These are phyloP conservation scores for Ogataea chonburiensis DNA, from an alignment of 805 yeast genomes.

Conservation along the genomic window DNA sequence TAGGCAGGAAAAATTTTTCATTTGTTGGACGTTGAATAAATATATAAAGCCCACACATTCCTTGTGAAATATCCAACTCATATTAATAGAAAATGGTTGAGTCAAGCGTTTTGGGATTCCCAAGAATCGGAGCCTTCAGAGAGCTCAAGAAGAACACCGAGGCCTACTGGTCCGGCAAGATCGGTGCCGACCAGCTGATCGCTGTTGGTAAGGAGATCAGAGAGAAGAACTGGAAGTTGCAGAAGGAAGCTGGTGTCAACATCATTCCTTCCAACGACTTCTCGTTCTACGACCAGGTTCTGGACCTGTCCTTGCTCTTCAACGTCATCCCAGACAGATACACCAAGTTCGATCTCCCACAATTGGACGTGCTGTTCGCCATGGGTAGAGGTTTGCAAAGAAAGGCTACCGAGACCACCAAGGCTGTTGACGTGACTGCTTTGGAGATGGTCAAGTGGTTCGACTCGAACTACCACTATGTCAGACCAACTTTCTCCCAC, in stretches of 20 bases:
- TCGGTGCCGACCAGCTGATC: slow-evolving; percentile 79
- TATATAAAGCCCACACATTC: slow-evolving; percentile 11
- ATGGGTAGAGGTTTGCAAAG: slow-evolving; percentile 99
- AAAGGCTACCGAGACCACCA: slow-evolving; percentile 80
- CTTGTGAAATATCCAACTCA: slow-evolving; percentile 8
- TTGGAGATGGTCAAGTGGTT: slow-evolving; percentile 99
- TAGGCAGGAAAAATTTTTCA: slow-evolving; percentile 19
- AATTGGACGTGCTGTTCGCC: slow-evolving; percentile 92
- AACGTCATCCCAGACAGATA: slow-evolving; percentile 97
- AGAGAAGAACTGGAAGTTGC: slow-evolving; percentile 96
- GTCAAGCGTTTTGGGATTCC: slow-evolving; percentile 98
- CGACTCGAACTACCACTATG: slow-evolving; percentile 99
- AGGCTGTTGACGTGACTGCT: slow-evolving; percentile 97
- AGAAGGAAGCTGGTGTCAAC: slow-evolving; percentile 95
- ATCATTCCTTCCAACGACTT: slow-evolving; percentile 96
- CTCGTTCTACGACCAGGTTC: slow-evolving; percentile 96
- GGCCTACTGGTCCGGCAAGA: slow-evolving; percentile 98
- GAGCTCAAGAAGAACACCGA: slow-evolving; percentile 98
- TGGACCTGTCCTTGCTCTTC: slow-evolving; percentile 89
- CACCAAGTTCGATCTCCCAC: slow-evolving; percentile 84
- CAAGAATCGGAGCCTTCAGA: slow-evolving; percentile 99
- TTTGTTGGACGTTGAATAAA: slow-evolving; percentile 17
- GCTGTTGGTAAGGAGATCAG: slow-evolving; percentile 94
- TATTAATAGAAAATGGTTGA: slow-evolving; percentile 67
- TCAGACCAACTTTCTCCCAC: slow-evolving; percentile 97